These are phyloP conservation scores for Lodderomyces beijingensis DNA, from an alignment of 1,139 yeast genomes.

Conservation along the genomic window DNA sequence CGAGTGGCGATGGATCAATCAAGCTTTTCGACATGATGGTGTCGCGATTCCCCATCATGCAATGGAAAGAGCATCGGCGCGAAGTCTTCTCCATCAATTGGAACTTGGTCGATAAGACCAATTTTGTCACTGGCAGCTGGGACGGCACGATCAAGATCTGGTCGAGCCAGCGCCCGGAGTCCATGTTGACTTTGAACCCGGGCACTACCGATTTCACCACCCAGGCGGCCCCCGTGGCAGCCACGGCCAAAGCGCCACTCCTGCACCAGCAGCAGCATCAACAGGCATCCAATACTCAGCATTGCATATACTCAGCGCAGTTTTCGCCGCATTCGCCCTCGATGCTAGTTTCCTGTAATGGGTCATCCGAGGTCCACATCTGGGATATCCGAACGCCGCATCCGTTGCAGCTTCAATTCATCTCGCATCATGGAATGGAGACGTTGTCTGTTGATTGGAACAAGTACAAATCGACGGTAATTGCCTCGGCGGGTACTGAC, in stretches of 20 bases:
- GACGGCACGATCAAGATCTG: constrained; percentile 81
- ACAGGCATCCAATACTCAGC: constrained; percentile 26
- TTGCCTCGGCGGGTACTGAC: constrained; percentile 91
- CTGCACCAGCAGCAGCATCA: constrained; percentile 27
- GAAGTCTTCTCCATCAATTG: constrained; percentile 89
- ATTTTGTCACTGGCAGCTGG: constrained; percentile 82
- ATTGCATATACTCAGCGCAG: constrained; percentile 73
- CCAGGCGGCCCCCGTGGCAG: constrained; percentile 19
- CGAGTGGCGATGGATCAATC: constrained; percentile 88
- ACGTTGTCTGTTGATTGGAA: constrained; percentile 83
- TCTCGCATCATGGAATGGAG: constrained; percentile 80
- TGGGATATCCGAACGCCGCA: constrained; percentile 80
- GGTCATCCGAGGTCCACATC: constrained; percentile 70
- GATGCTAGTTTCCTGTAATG: constrained; percentile 68
- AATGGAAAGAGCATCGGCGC: constrained; percentile 71
- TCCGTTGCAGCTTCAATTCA: constrained; percentile 56
- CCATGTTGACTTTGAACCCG: constrained; percentile 55
- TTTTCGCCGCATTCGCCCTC: constrained; percentile 86
- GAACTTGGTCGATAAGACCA: constrained; percentile 74
- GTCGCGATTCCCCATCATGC: constrained; percentile 67
- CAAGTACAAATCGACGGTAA: constrained; percentile 71
- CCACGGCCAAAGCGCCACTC: constrained; percentile 27
- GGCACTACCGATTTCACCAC: constrained; percentile 26
- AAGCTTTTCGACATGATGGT: constrained; percentile 75
- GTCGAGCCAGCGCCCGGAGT: constrained; percentile 57